phyloP scores from a whole-genome alignment of 1,139 yeast species.

The Yamadazyma triangularis region DNA sequence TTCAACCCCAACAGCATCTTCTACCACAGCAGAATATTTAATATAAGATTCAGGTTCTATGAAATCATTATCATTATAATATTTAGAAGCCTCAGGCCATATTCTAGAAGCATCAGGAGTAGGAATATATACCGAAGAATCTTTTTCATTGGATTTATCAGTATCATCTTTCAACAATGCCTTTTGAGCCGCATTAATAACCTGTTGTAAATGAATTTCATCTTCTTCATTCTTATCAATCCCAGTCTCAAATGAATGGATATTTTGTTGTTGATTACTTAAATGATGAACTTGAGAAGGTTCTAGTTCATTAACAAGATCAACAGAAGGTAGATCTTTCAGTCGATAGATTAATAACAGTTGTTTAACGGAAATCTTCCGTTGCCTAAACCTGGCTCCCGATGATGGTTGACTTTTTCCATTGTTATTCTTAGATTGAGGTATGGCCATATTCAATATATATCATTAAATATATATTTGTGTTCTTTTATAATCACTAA shows the following conservation, averaged over 20 bases:
- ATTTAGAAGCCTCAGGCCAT: slow-evolving; percentile 75
- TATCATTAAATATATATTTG: too few species aligned
- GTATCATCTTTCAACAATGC: slow-evolving; percentile 48
- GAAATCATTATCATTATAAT: slow-evolving; percentile 61
- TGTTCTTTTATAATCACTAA: too few species aligned
- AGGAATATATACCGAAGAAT: slow-evolving; percentile 72
- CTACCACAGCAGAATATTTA: slow-evolving; percentile 90
- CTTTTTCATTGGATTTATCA: slow-evolving; percentile 18
- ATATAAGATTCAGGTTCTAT: slow-evolving; percentile 75
- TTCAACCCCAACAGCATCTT: slow-evolving; percentile 82
- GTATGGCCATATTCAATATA: slow-evolving; percentile 20
- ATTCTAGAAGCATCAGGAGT: slow-evolving; percentile 91
- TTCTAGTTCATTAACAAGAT: slow-evolving; percentile 41
- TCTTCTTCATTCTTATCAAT: slow-evolving; percentile 98
- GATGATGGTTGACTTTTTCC: slow-evolving; percentile 34
- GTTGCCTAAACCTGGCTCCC: slow-evolving; percentile 79
- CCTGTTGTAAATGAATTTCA: slow-evolving; percentile 93
- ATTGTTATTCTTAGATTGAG: slow-evolving; percentile 24
- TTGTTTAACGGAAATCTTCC: slow-evolving; percentile 89
- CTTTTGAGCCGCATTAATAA: slow-evolving; percentile 70
- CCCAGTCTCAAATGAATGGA: slow-evolving; percentile 92
- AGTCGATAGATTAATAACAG: slow-evolving; percentile 77
- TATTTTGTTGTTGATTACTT: slow-evolving; percentile 64
- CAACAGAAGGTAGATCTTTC: slow-evolving; percentile 74
- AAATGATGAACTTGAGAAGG: slow-evolving; percentile 44